Evolutionary conservation across 1,284 basidiomycete species (phyloP).

Genomic region (Agroathelia rolfsii): DNA sequence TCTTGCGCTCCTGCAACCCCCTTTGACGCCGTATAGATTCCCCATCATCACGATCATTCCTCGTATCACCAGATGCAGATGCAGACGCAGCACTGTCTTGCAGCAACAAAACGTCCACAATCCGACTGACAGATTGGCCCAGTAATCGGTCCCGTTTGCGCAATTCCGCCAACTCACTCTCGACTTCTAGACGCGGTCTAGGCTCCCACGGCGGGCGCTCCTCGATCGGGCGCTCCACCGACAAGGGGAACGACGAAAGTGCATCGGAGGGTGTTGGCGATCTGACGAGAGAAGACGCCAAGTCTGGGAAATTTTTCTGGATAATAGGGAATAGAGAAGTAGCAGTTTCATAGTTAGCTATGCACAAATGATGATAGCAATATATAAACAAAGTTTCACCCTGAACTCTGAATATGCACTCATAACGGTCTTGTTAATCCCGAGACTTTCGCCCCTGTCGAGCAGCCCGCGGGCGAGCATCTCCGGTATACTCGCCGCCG

Average conservation of each 20-base stretch:
- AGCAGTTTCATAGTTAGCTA: neutral
- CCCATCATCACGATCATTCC: slow-evolving; percentile 32
- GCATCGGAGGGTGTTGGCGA: slow-evolving; percentile 32
- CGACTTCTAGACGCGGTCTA: slow-evolving; percentile 53
- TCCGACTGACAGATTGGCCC: slow-evolving; percentile 59
- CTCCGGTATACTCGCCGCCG: slow-evolving; percentile 51
- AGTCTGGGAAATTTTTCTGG: slow-evolving; percentile 76
- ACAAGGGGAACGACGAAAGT: slow-evolving; percentile 46
- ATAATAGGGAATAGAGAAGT: slow-evolving; percentile 8
- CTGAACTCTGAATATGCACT: slow-evolving; percentile 65
- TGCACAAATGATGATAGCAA: slow-evolving; percentile 3
- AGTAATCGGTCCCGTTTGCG: slow-evolving; percentile 46
- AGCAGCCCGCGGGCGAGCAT: slow-evolving; percentile 60
- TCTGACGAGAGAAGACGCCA: slow-evolving; percentile 57
- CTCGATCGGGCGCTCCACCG: slow-evolving; percentile 44
- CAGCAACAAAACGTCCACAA: slow-evolving; percentile 57
- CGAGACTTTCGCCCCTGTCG: slow-evolving; percentile 68
- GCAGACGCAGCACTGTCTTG: too few species aligned
- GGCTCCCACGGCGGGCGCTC: slow-evolving; percentile 61
- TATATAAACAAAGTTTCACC: slow-evolving; percentile 26
- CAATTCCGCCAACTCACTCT: slow-evolving; percentile 45
- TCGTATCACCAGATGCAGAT: too few species aligned
- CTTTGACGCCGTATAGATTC: slow-evolving; percentile 29
- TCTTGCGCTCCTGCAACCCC: slow-evolving; percentile 34
- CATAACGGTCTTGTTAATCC: slow-evolving; percentile 73